Conservation (phyloP, 805 yeast species). For the Metschnikowia continentalis region DNA sequence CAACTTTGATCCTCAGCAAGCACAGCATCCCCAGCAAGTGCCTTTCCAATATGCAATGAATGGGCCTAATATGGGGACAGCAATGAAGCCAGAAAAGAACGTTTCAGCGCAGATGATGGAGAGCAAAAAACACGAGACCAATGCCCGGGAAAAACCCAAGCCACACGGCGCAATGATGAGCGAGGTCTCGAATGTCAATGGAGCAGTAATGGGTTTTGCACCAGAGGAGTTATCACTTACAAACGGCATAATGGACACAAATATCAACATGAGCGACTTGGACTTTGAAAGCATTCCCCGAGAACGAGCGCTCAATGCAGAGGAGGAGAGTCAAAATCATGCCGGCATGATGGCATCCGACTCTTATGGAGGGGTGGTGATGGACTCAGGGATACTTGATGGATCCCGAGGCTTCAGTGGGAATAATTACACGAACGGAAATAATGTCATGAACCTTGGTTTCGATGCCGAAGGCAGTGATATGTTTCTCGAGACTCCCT, state of each 20-base stretch:
- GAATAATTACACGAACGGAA: background rate
- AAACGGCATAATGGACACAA: slow-evolving; percentile 1
- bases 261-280: background rate
- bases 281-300: background rate
- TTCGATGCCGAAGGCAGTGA: slow-evolving; percentile 2
- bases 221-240: background rate
- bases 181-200: background rate
- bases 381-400: background rate
- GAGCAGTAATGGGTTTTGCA: background rate
- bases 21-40: background rate
- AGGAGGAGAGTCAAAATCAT: background rate
- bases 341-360: slow-evolving; percentile 4
- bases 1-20: background rate
- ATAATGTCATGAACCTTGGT: background rate
- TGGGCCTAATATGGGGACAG: background rate
- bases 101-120: background rate
- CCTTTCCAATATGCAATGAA: background rate
- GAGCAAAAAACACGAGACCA: background rate
- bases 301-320: background rate
- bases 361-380: background rate
- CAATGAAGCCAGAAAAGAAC: background rate
- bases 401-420: slow-evolving; percentile 1
- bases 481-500: slow-evolving; percentile 1
- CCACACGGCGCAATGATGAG: background rate
- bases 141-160: background rate